Evolutionary conservation across 2,329 filamentous ascomycete genomes (phyloP).

Genomic region (Harringtonia aguacate): DNA sequence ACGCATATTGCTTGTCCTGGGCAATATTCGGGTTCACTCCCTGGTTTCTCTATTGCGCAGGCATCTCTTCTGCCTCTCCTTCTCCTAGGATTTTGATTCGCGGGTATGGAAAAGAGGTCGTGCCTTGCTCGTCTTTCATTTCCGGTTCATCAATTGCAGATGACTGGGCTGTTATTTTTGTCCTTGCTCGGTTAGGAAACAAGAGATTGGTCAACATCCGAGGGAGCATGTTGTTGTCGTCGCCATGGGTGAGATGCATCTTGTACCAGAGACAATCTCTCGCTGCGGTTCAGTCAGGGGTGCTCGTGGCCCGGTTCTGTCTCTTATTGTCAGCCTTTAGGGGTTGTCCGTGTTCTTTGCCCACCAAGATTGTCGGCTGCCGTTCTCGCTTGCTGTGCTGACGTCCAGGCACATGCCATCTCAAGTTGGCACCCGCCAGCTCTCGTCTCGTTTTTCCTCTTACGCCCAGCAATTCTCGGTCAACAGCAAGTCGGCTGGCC

Average conservation of each 20-base stretch:
- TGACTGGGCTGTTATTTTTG: background rate
- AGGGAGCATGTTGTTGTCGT: too few species aligned
- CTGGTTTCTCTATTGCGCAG: too few species aligned
- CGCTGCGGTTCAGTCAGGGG: background rate
- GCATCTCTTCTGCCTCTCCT: too few species aligned
- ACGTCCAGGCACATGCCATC: conserved; percentile 29
- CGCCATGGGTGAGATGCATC: too few species aligned
- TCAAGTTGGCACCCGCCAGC: conserved; percentile 22
- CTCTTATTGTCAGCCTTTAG: too few species aligned
- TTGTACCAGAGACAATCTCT: too few species aligned
- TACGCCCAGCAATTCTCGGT: conserved; percentile 30
- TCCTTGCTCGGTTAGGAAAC: conserved; percentile 26
- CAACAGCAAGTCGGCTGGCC: conserved; percentile 31
- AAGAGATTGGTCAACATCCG: too few species aligned
- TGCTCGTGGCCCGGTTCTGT: too few species aligned
- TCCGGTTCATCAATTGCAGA: background rate
- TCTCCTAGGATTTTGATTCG: too few species aligned
- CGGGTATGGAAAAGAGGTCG: too few species aligned
- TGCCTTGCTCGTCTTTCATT: background rate
- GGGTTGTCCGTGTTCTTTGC: too few species aligned
- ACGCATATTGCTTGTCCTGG: too few species aligned
- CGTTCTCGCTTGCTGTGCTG: conserved; percentile 21
- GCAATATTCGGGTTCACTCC: background rate
- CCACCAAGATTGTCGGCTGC: conserved; percentile 16
- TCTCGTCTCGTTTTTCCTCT: background rate